These are phyloP conservation scores for Neofusicoccum parvum DNA, from an alignment of 2,329 filamentous ascomycete species.

Conservation along the genomic window DNA sequence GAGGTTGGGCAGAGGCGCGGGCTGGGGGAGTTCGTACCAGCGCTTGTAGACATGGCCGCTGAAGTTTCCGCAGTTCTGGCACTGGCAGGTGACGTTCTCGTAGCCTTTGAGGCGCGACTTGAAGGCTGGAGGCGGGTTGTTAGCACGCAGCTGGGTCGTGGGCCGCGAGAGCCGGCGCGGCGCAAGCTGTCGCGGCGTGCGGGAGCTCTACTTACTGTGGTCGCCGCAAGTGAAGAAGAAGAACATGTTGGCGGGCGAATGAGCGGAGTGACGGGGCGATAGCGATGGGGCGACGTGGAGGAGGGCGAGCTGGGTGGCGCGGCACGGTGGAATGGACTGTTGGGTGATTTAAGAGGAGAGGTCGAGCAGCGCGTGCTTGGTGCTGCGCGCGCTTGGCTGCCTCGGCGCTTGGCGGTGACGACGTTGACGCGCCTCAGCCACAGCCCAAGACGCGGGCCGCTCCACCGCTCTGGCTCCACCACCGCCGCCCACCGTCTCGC, in stretches of 20 bases:
- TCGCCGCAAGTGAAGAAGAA: slow-evolving; percentile 56
- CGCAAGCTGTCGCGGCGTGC: background rate
- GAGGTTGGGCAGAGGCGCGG: background rate
- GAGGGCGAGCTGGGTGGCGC: background rate
- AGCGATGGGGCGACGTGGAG: background rate
- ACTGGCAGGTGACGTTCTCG: slow-evolving; percentile 54
- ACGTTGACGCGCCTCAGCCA: slow-evolving; percentile 3
- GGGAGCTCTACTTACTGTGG: slow-evolving; percentile 42
- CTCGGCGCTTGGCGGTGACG: slow-evolving; percentile 21
- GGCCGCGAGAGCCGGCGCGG: background rate
- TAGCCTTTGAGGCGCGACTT: slow-evolving; percentile 47
- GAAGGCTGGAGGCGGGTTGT: slow-evolving; percentile 44
- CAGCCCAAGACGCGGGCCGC: background rate
- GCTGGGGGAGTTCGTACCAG: slow-evolving; percentile 36
- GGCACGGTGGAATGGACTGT: background rate
- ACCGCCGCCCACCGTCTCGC: no score
- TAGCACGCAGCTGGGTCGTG: background rate
- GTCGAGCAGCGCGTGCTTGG: background rate
- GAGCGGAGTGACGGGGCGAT: background rate
- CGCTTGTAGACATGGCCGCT: slow-evolving; percentile 47
- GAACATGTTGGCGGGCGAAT: slow-evolving; percentile 36
- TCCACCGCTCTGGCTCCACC: background rate
- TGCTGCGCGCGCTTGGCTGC: slow-evolving; percentile 10
- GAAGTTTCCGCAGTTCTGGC: slow-evolving; percentile 56
- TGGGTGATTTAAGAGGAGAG: background rate